Percentiles rank a stretch among this genome's conserved stretches.
Evolutionary conservation across 306 rosid species (phyloP).

Genomic region (Gastrolobium bilobum): DNA sequence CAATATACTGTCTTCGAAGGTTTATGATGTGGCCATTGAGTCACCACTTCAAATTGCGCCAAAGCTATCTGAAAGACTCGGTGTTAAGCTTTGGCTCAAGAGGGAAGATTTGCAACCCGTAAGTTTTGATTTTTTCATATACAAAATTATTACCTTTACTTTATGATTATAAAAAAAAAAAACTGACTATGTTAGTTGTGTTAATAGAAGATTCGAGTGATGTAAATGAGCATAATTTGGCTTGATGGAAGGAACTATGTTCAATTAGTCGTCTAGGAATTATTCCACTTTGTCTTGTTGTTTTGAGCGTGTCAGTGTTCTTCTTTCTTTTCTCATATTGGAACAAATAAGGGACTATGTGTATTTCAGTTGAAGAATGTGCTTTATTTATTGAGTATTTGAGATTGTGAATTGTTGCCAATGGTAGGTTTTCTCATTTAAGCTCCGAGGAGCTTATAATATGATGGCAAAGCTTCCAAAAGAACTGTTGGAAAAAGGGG

Average conservation of each 20-base stretch:
- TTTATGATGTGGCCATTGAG: constrained; percentile 84
- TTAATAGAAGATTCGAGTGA: neutral
- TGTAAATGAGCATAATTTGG: neutral
- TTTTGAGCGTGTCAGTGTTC: neutral
- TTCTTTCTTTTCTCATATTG: neutral
- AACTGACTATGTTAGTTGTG: neutral
- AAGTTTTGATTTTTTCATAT: constrained; percentile 24
- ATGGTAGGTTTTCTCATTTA: constrained; percentile 88
- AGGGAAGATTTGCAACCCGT: constrained; percentile 96
- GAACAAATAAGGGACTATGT: neutral
- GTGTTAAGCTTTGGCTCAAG: constrained; percentile 83
- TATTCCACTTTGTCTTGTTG: neutral
- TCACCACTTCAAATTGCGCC: constrained; percentile 84
- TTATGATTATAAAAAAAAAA: neutral
- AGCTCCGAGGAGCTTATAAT: constrained; percentile 97
- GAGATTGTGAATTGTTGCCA: constrained; percentile 10
- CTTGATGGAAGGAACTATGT: constrained; percentile 29
- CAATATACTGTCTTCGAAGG: constrained; percentile 80
- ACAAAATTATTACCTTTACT: too few relatives aligned
- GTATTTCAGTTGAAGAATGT: neutral
- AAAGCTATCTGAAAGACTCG: constrained; percentile 76
- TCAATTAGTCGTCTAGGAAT: neutral
- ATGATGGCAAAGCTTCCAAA: constrained; percentile 90
- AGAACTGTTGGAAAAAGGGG: constrained; percentile 81
- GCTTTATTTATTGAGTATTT: constrained; percentile 26